These are phyloP conservation scores for Amanita molliuscula DNA, from an alignment of 768 basidiomycete species.

Conservation along the genomic window DNA sequence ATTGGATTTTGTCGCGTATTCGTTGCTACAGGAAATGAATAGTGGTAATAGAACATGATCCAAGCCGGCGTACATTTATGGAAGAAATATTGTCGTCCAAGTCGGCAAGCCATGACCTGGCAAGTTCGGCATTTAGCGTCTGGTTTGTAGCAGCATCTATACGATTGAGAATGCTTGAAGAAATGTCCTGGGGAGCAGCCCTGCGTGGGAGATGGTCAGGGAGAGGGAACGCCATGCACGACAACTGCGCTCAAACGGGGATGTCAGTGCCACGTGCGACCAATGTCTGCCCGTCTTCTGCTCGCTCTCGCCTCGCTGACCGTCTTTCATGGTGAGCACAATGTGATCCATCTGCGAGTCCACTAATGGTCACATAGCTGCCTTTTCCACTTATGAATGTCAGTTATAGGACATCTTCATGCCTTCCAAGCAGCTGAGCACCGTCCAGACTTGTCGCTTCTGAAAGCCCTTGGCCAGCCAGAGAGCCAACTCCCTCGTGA, in stretches of 20 bases:
- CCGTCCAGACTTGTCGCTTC: conserved; percentile 54
- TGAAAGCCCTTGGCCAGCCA: conserved; percentile 67
- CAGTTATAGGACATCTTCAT: conserved; percentile 16
- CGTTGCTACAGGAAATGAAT: conserved; percentile 32
- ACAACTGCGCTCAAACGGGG: neutral
- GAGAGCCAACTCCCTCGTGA: conserved; percentile 57
- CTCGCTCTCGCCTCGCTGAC: conserved; percentile 35
- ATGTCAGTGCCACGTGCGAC: conserved; percentile 8
- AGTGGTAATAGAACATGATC: conserved; percentile 8
- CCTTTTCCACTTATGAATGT: conserved; percentile 79
- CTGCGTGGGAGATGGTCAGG: conserved; percentile 67
- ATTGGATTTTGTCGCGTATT: conserved; percentile 66
- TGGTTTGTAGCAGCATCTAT: conserved; percentile 52
- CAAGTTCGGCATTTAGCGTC: conserved; percentile 48
- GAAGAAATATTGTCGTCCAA: conserved; percentile 60
- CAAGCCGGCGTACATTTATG: conserved; percentile 49
- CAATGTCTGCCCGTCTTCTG: conserved; percentile 37
- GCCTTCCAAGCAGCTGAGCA: conserved; percentile 2
- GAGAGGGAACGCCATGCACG: conserved; percentile 61
- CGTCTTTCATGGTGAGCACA: conserved; percentile 42
- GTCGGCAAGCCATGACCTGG: conserved; percentile 61
- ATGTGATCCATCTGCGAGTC: conserved; percentile 3
- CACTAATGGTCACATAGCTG: conserved; percentile 40
- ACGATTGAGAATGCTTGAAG: conserved; percentile 61
- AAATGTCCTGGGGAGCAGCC: conserved; percentile 49